Percentiles rank a stretch among this genome's conserved stretches.
These are phyloP conservation scores for Triadica sebifera DNA, from an alignment of 345 rosid genomes.

Conservation along the genomic window DNA sequence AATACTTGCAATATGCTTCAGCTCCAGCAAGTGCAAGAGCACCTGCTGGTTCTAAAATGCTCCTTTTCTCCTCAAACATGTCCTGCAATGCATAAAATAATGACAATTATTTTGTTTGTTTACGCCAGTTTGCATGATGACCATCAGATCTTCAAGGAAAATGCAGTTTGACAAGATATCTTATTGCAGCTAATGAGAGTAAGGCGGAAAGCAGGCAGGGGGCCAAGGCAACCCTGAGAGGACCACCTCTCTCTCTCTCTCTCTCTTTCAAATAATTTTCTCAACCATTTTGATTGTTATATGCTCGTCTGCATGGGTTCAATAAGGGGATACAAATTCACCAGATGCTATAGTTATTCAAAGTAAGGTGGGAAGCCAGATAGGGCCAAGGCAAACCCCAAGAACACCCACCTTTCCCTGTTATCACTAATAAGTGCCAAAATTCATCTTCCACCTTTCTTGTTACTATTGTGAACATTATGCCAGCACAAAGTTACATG, in stretches of 20 bases:
- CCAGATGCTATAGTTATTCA: no score
- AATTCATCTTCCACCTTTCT: no score
- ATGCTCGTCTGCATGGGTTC: no score
- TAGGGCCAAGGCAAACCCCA: no score
- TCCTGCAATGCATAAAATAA: slow-evolving; percentile 47
- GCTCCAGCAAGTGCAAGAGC: slow-evolving; percentile 97
- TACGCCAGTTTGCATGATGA: not conserved
- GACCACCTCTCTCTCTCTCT: not conserved
- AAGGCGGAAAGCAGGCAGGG: not conserved
- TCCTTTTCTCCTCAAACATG: slow-evolving; percentile 97
- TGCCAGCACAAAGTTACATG: no score
- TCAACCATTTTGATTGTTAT: not conserved
- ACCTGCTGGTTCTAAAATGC: slow-evolving; percentile 95
- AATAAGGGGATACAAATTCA: no score
- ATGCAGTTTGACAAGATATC: not conserved
- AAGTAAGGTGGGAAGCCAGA: no score
- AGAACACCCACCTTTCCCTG: no score
- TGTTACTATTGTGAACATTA: no score
- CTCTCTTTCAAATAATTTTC: not conserved
- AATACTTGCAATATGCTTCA: slow-evolving; percentile 94
- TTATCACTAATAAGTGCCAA: no score
- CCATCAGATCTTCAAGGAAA: not conserved
- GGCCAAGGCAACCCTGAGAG: not conserved
- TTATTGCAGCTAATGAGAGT: not conserved
- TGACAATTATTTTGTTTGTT: slow-evolving; percentile 6